Percentiles rank a stretch among this genome's conserved stretches.
phyloP scores from a whole-genome alignment of 2,329 filamentous ascomycete genomes.

The Diaporthe ilicicola region DNA sequence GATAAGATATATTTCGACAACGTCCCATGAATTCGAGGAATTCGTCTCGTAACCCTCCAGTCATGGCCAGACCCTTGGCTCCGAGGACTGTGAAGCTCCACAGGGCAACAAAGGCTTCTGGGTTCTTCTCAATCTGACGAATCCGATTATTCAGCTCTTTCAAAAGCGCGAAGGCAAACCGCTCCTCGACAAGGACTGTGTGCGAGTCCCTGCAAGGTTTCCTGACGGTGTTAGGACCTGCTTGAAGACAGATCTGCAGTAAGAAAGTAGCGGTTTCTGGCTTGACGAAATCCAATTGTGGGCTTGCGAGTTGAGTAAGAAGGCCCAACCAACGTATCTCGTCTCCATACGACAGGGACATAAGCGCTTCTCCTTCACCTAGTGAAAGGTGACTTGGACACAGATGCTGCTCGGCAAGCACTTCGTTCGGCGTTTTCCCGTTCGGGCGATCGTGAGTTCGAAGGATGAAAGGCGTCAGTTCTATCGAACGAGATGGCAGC shows the following conservation, averaged over 20 bases:
- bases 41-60: background rate
- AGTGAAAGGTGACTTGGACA: background rate
- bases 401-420: background rate
- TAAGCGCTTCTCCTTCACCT: background rate
- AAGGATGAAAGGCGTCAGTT: conserved; percentile 50
- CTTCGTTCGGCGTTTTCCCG: background rate
- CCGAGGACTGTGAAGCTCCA: background rate
- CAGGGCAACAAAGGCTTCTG: background rate
- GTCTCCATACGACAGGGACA: background rate
- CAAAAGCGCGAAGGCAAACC: background rate
- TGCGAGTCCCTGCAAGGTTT: background rate
- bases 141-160: background rate
- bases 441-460: background rate
- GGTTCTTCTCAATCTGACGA: background rate
- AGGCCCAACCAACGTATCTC: background rate
- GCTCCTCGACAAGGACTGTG: background rate
- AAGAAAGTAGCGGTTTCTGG: background rate
- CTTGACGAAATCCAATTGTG: background rate
- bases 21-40: background rate
- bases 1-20: background rate
- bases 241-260: background rate
- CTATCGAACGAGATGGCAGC: conserved; percentile 24
- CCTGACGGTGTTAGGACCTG: background rate
- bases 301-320: background rate
- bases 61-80: background rate